Base-by-base conservation (phyloP, 345 rosid genomes). In the Arabidopsis arenosa region DNA sequence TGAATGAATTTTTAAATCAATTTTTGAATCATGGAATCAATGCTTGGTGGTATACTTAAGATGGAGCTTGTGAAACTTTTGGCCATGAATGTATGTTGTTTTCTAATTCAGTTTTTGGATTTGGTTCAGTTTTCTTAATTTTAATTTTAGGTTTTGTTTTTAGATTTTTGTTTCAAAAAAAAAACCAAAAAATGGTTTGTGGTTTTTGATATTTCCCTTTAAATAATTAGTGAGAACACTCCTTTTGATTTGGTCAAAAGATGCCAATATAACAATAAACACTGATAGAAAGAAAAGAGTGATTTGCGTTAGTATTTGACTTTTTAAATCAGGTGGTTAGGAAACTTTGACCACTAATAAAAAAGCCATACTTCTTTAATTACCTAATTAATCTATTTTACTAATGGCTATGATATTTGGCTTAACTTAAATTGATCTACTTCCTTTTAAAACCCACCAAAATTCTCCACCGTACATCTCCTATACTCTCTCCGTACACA, bases 231-330 rank as follows among this genome's bases (percentile, higher is more conserved):
- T 53, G 60, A 18, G 28, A 32, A 76, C 33, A 62, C 21, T 52
- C 51, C 8, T 45, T 70, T 70, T 45, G 65, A 70, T 70, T 55
- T 63, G 12, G 75, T 76, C 80, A 76, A 69, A 76, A 71, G 66
- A 54, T 63, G 41, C 71, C 66, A 70, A 63, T 49, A 58, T 13
- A 48, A 55, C 47, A 45, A n/a, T 23, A 35, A 64, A 40, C 5
- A 7, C 8, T 47, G 5, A 48, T 36, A 66, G 33, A 75, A 41
- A 63, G 10, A 7, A 55, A 77, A 18, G 76, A 77, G 45, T 48
- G 4, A 71, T 57, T 71, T 57, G 21, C 72, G 80, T 60, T 60
- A 57, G 5, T 14, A 47, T 71, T 77, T 71, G 32, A 64, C 72
- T 69, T 77, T 62, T 47, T 26, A 5, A 47, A 35, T 58, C 60